These are phyloP conservation scores for Ogataea minuta DNA, from an alignment of 805 yeast species.

Conservation along the genomic window DNA sequence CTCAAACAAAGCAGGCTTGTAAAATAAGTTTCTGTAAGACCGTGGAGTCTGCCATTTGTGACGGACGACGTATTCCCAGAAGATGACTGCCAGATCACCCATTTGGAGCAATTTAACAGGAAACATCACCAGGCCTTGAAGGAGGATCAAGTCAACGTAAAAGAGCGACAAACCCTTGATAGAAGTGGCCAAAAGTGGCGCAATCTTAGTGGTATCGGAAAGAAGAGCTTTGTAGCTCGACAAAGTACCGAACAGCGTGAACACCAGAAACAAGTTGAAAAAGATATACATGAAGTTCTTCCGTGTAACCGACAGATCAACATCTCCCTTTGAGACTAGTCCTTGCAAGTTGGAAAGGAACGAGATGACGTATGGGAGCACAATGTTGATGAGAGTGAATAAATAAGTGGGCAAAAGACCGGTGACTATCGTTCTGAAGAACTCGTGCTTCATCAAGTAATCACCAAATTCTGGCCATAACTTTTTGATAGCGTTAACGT, in stretches of 20 bases:
- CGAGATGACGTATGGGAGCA: slow-evolving; percentile 54
- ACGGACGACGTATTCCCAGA: slow-evolving; percentile 39
- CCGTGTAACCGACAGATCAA: slow-evolving; percentile 53
- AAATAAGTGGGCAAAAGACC: slow-evolving; percentile 63
- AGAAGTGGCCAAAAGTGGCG: slow-evolving; percentile 52
- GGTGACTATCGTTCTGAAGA: slow-evolving; percentile 54
- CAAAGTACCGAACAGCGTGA: slow-evolving; percentile 59
- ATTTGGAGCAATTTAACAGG: slow-evolving; percentile 55
- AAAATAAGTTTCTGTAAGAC: slow-evolving; percentile 49
- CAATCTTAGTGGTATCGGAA: slow-evolving; percentile 58
- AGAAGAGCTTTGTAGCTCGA: slow-evolving; percentile 58
- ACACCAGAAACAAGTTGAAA: slow-evolving; percentile 59
- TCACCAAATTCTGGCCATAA: slow-evolving; percentile 60
- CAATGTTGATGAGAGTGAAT: slow-evolving; percentile 51
- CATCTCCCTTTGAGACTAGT: slow-evolving; percentile 53
- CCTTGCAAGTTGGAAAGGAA: slow-evolving; percentile 52
- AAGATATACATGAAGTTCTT: slow-evolving; percentile 61
- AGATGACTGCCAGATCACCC: slow-evolving; percentile 49
- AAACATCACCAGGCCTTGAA: slow-evolving; percentile 69
- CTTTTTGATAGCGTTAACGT: slow-evolving; percentile 52
- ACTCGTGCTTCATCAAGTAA: slow-evolving; percentile 47
- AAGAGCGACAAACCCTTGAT: slow-evolving; percentile 51
- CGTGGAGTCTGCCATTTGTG: slow-evolving; percentile 46
- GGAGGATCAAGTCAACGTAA: slow-evolving; percentile 58
- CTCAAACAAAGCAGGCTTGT: slow-evolving; percentile 58